phyloP scores from a whole-genome alignment of 192 early-diverging fungal genomes.

The Backusella luteola region DNA sequence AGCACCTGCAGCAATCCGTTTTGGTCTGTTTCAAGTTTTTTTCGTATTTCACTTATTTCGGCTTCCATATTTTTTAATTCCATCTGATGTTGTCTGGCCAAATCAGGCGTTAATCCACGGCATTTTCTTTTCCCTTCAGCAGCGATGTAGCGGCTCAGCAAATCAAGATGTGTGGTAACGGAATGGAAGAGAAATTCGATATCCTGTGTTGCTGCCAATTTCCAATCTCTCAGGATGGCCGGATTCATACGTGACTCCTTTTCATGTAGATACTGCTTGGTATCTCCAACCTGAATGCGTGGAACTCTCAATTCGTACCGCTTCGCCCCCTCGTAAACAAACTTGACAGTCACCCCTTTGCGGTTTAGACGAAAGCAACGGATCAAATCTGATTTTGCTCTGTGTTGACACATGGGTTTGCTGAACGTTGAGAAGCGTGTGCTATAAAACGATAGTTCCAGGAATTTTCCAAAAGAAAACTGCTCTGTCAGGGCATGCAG shows the following conservation, averaged over 20 bases:
- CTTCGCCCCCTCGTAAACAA: constrained; percentile 69
- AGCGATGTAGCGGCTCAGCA: not conserved
- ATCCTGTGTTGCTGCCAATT: constrained; percentile 29
- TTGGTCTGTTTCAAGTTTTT: constrained; percentile 25
- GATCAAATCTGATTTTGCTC: constrained; percentile 46
- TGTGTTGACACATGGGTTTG: constrained; percentile 56
- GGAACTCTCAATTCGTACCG: constrained; percentile 68
- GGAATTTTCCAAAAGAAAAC: constrained; percentile 93
- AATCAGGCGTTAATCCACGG: not conserved
- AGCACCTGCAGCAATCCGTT: constrained; percentile 37
- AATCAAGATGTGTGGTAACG: not conserved
- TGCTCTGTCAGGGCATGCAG: constrained; percentile 74
- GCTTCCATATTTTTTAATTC: not conserved
- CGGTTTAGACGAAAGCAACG: constrained; percentile 65
- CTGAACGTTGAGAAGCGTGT: constrained; percentile 47
- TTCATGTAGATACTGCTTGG: not conserved
- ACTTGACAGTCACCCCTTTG: constrained; percentile 63
- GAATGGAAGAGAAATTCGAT: constrained; percentile 10
- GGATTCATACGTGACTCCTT: not conserved
- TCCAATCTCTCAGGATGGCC: not conserved
- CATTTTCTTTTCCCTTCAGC: constrained; percentile 8
- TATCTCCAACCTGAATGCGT: constrained; percentile 44
- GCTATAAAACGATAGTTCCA: constrained; percentile 84
- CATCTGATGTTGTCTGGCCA: not conserved
- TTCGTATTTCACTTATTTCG: not conserved